Conservation (phyloP, 768 basidiomycete species). For the Boletus eberwhitei region DNA sequence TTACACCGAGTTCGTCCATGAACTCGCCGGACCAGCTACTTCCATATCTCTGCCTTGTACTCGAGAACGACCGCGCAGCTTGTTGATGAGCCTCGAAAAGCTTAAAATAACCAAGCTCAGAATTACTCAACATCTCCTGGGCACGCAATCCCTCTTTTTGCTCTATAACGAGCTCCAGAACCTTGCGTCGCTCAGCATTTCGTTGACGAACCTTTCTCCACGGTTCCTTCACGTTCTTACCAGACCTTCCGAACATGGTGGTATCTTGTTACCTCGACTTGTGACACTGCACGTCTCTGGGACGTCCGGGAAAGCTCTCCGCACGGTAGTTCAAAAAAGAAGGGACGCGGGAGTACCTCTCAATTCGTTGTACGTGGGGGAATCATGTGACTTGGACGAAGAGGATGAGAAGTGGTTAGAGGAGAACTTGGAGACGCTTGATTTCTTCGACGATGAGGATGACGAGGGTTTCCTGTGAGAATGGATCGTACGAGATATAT, state of each 20-base stretch:
- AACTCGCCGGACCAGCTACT: conserved; percentile 32
- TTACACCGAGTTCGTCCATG: conserved; percentile 45
- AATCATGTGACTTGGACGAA: conserved; percentile 38
- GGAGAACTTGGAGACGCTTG: conserved; percentile 47
- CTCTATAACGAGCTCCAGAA: conserved; percentile 49
- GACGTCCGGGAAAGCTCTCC: conserved; percentile 40
- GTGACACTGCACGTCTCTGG: conserved; percentile 45
- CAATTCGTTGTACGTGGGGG: conserved; percentile 42
- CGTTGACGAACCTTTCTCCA: conserved; percentile 30
- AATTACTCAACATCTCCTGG: conserved; percentile 46
- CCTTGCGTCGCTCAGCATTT: conserved; percentile 43
- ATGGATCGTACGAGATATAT: too few relatives aligned
- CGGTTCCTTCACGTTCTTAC: conserved; percentile 27
- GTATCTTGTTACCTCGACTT: conserved; percentile 48
- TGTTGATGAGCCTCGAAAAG: conserved; percentile 45
- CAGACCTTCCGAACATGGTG: neutral
- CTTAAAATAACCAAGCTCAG: conserved; percentile 55
- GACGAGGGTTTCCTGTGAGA: conserved; percentile 15
- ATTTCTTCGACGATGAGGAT: conserved; percentile 49
- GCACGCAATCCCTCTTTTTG: conserved; percentile 1
- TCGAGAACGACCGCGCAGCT: conserved; percentile 33
- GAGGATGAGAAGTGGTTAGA: conserved; percentile 51
- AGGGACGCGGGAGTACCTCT: conserved; percentile 44
- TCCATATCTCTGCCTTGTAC: conserved; percentile 33
- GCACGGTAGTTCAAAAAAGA: conserved; percentile 43